Evolutionary conservation across 2,329 filamentous ascomycete genomes (phyloP).

Genomic region (Colletotrichum aenigma): DNA sequence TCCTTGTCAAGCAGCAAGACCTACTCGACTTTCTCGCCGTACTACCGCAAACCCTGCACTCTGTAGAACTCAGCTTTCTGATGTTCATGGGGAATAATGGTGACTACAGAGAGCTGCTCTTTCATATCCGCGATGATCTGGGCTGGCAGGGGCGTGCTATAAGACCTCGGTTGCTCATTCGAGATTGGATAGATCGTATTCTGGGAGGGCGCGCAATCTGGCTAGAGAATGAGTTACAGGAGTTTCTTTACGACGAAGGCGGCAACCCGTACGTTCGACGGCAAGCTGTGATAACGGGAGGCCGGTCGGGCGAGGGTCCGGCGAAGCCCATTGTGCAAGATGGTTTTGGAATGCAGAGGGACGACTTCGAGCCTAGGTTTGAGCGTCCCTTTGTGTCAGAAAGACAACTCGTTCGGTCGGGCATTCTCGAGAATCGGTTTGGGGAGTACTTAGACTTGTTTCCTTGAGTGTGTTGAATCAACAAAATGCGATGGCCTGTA

Average conservation of each 20-base stretch:
- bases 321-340: neutral
- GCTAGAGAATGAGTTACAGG: conserved; percentile 9
- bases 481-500: no score
- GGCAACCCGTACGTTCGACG: conserved; percentile 22
- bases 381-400: neutral
- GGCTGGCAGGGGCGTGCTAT: conserved; percentile 17
- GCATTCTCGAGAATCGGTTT: neutral
- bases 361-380: neutral
- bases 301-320: neutral
- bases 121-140: conserved; percentile 24
- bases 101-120: conserved; percentile 20
- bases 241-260: conserved; percentile 28
- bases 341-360: neutral
- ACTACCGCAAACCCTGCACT: conserved; percentile 30
- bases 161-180: neutral
- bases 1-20: conserved; percentile 27
- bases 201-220: neutral
- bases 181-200: neutral
- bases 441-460: neutral
- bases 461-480: neutral
- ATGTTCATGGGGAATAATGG: conserved; percentile 22
- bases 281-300: neutral
- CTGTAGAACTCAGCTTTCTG: conserved; percentile 37
- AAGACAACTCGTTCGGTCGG: neutral
- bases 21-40: conserved; percentile 30